Evolutionary conservation across 2,329 filamentous ascomycete genomes (phyloP).

Genomic region (Aspergillus latus): DNA sequence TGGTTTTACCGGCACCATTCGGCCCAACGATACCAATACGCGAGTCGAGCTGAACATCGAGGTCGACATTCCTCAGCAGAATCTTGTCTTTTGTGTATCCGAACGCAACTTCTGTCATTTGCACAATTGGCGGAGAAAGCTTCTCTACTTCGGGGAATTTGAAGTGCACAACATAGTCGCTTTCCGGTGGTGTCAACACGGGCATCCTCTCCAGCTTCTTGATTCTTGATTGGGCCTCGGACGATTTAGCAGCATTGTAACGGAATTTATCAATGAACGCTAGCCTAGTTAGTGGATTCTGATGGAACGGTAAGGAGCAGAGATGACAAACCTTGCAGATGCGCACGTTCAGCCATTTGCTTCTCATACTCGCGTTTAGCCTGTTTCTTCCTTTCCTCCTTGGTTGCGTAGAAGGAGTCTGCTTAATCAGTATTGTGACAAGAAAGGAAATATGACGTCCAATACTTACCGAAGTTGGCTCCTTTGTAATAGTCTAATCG

Average conservation of each 20-base stretch:
- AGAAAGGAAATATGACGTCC: background rate
- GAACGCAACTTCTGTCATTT: conserved; percentile 91
- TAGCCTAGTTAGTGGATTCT: conserved; percentile 18
- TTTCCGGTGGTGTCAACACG: conserved; percentile 82
- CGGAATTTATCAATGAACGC: conserved; percentile 99
- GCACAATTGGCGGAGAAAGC: conserved; percentile 93
- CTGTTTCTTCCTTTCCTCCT: conserved; percentile 94
- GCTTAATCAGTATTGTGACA: conserved; percentile 17
- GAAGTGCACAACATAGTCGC: conserved; percentile 95
- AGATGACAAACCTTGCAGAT: conserved; percentile 65
- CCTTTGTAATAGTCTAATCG: conserved; percentile 98
- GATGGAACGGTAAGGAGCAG: background rate
- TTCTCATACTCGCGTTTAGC: conserved; percentile 98
- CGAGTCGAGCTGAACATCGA: conserved; percentile 96
- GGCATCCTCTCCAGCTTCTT: conserved; percentile 99
- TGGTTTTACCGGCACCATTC: conserved; percentile 98
- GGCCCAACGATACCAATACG: conserved; percentile 98
- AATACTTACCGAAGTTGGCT: conserved; percentile 71
- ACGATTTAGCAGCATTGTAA: conserved; percentile 98
- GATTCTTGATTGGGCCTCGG: conserved; percentile 96
- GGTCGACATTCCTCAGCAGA: conserved; percentile 80
- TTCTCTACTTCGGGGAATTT: conserved; percentile 97
- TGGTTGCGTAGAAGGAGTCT: conserved; percentile 94
- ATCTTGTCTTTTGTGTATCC: conserved; percentile 79
- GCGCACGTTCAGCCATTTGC: conserved; percentile 89